Percentiles rank a stretch among this genome's conserved stretches.
Evolutionary conservation across 768 basidiomycete genomes (phyloP).

Genomic region (Hypholoma fasciculare): DNA sequence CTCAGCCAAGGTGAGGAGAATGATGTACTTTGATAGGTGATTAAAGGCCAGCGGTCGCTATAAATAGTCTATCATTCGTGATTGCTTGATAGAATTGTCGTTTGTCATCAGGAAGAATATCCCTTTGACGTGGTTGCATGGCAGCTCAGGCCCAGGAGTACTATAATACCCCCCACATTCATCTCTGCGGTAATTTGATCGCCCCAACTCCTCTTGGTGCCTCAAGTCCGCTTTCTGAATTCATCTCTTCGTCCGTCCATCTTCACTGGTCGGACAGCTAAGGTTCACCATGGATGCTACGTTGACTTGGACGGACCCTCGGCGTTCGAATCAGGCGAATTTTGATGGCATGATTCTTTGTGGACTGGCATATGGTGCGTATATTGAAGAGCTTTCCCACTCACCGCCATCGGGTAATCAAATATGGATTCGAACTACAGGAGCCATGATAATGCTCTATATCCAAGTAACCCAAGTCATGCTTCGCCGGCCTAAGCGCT

Average conservation of each 20-base stretch:
- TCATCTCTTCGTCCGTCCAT: not conserved
- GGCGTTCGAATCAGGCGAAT: constrained; percentile 23
- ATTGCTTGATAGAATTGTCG: constrained; percentile 14
- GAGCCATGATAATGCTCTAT: constrained; percentile 39
- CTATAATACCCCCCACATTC: not conserved
- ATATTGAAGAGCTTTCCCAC: not conserved
- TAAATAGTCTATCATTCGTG: constrained; percentile 5
- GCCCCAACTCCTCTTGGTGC: constrained; percentile 1
- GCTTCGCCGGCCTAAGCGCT: constrained; percentile 32
- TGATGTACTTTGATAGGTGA: constrained; percentile 12
- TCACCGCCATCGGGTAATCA: not conserved
- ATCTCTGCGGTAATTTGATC: not conserved
- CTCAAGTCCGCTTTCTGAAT: not conserved
- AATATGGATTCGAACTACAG: constrained; percentile 17
- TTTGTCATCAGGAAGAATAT: constrained; percentile 13
- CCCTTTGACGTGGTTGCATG: constrained; percentile 1
- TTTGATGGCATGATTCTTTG: constrained; percentile 34
- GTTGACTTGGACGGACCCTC: not conserved
- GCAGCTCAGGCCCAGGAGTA: not conserved
- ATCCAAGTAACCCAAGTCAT: constrained; percentile 36
- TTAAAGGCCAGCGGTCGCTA: constrained; percentile 2
- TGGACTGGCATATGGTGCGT: constrained; percentile 34
- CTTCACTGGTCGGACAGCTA: not conserved
- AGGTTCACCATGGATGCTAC: constrained; percentile 5
- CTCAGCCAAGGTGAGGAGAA: constrained; percentile 6